Evolutionary conservation across 805 yeast genomes (phyloP), one percentile per base, ranked within the genome.

Genomic region (Jamesozyma piceae): DNA sequence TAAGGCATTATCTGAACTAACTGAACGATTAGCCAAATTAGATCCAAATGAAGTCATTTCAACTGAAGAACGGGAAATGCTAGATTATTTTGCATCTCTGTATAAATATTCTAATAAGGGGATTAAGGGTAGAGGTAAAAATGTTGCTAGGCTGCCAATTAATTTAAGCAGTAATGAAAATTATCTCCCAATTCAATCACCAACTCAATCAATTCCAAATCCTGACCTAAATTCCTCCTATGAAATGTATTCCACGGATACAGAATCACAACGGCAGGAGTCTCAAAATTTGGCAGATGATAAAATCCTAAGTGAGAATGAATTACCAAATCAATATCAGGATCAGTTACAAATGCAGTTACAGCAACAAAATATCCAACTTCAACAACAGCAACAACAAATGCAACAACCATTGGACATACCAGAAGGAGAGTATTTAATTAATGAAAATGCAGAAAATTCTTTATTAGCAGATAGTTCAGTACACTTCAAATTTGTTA

Each of bases 81-180:
- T 90, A 53, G 74, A 77, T 29, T 89, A 90, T 62, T 87, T 89
- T 63, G 79, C 88, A 34, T 75, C 77, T 30, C 67, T 88, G 39
- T 89, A 90, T 66, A 86, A 86, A 61, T 86, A 89, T 60, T 76
- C 92, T 32, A 89, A 89, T 56, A 77, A 86, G 53, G 96, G 96
- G 14, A 89, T 48, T 26, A 48, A 43, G 35, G 51, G 51, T 36
- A 44, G 51, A 35, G 51, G 51, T 5, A 44, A 36, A 28, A 22
- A 19, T 17, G 20, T 5, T 8, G 11, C 6, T 11, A 24, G 28
- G 11, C 10, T 24, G 11, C 28, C 28, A 24, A 11, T 11, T 14
- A 37, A 17, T 4, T 4, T 21, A 14, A n/a, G n/a, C 38, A 21
- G 14, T 29, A 17, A 6, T 14, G n/a, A 29, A 14, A 17, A 4